Percentiles rank a stretch among this genome's conserved stretches.
Conservation (phyloP, 352 stramenopile species). For the Phytophthora citricola region DNA sequence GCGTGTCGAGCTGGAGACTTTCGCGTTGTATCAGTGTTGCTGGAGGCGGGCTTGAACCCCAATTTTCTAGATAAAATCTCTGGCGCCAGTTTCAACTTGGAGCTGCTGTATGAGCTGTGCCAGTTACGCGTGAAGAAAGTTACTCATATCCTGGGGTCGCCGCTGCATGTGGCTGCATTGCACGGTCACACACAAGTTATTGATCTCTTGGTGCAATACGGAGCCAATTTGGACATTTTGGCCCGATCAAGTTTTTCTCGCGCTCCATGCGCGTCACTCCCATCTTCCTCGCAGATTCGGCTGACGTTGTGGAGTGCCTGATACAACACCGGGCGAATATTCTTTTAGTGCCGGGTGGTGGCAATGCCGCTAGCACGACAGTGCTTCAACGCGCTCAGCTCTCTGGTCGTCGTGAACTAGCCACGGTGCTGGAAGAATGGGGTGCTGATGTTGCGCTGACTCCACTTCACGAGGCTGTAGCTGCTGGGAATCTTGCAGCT, state of each 20-base stretch:
- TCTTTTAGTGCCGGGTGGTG: conserved; percentile 66
- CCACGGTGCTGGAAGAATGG: conserved; percentile 70
- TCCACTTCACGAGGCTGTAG: conserved; percentile 72
- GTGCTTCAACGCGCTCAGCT: conserved; percentile 78
- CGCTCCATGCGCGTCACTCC: conserved; percentile 71
- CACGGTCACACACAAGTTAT: conserved; percentile 72
- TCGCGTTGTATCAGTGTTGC: conserved; percentile 58
- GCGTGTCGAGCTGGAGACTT: conserved; percentile 71
- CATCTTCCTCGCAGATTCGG: conserved; percentile 76
- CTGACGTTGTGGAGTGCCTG: conserved; percentile 71
- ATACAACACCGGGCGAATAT: conserved; percentile 76
- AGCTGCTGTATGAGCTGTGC: conserved; percentile 72
- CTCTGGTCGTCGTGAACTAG: conserved; percentile 62
- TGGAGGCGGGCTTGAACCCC: conserved; percentile 67
- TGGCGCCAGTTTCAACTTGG: conserved; percentile 60
- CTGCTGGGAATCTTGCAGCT: conserved; percentile 55
- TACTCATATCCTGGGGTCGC: conserved; percentile 67
- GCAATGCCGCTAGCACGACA: conserved; percentile 70
- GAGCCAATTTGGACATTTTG: conserved; percentile 67
- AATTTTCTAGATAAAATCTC: conserved; percentile 86
- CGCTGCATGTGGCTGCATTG: conserved; percentile 74
- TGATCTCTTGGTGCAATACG: conserved; percentile 60
- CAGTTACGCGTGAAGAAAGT: conserved; percentile 72
- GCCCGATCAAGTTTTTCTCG: conserved; percentile 72
- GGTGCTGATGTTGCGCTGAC: conserved; percentile 81